These are phyloP conservation scores for Podospora bellae-mahoneyi DNA, from an alignment of 495 filamentous ascomycete species.

Conservation along the genomic window DNA sequence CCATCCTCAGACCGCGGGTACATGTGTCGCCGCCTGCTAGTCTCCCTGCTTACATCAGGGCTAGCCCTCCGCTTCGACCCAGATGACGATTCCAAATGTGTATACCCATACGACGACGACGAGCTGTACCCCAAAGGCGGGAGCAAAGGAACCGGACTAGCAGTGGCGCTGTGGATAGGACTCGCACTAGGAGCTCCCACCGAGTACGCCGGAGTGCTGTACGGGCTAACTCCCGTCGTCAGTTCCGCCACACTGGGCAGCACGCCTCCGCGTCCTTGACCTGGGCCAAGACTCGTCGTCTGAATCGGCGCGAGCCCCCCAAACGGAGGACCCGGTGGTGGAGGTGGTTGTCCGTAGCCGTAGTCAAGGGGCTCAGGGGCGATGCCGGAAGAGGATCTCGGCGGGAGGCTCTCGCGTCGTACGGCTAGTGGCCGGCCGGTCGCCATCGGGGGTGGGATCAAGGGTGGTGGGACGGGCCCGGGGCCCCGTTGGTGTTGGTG, in stretches of 20 bases:
- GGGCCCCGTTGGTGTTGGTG: constrained; percentile 21
- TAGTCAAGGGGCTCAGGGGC: constrained; percentile 30
- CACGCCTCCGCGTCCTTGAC: constrained; percentile 32
- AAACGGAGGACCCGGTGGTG: not conserved
- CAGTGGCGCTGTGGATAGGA: constrained; percentile 37
- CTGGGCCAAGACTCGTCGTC: constrained; percentile 22
- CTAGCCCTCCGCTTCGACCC: constrained; percentile 23
- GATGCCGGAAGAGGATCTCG: constrained; percentile 32
- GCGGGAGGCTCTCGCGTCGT: constrained; percentile 46
- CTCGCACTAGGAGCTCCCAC: constrained; percentile 35
- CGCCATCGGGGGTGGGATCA: constrained; percentile 25
- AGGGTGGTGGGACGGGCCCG: constrained; percentile 16
- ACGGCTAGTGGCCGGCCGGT: constrained; percentile 32
- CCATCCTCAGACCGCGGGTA: constrained; percentile 33
- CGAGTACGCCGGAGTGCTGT: constrained; percentile 53
- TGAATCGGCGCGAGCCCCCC: constrained; percentile 46
- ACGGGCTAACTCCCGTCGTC: constrained; percentile 53
- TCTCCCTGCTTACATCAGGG: constrained; percentile 31
- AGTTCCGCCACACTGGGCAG: constrained; percentile 54
- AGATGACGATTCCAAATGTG: constrained; percentile 28
- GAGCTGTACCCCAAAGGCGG: constrained; percentile 24
- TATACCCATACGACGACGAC: constrained; percentile 30
- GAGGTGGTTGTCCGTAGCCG: constrained; percentile 30
- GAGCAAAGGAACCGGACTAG: constrained; percentile 44
- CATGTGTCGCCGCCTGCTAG: constrained; percentile 44